A percentile compares a stretch with the other conserved stretches of the same genome.
Evolutionary conservation across 352 stramenopile species (phyloP).

Genomic region (Globisporangium cystogenes): DNA sequence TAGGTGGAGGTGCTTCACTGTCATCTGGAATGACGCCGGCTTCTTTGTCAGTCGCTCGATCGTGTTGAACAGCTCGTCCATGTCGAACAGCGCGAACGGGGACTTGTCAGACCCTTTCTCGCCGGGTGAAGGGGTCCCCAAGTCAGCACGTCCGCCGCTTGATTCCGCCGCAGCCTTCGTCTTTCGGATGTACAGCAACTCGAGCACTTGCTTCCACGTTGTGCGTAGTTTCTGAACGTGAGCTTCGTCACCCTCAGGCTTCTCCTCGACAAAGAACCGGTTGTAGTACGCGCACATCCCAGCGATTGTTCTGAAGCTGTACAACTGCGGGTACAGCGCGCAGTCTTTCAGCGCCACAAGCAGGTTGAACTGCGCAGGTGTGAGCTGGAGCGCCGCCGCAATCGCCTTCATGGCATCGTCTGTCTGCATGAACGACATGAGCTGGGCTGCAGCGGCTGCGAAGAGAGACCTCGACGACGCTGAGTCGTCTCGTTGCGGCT

Average conservation of each 20-base stretch:
- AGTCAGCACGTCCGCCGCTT: slow-evolving; percentile 9
- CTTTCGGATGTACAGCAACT: slow-evolving; percentile 63
- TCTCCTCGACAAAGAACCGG: slow-evolving; percentile 43
- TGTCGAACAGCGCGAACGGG: slow-evolving; percentile 55
- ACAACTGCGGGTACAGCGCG: slow-evolving; percentile 31
- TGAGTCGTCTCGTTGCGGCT: slow-evolving; percentile 2
- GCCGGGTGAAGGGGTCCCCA: neutral
- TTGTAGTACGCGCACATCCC: slow-evolving; percentile 62
- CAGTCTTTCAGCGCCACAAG: slow-evolving; percentile 48
- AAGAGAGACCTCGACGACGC: slow-evolving; percentile 14
- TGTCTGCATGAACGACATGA: slow-evolving; percentile 30
- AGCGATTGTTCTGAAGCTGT: slow-evolving; percentile 42
- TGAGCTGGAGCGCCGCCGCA: slow-evolving; percentile 36
- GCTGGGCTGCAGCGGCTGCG: slow-evolving; percentile 27
- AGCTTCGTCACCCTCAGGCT: slow-evolving; percentile 12
- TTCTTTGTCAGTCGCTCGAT: slow-evolving; percentile 49
- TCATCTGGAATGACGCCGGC: slow-evolving; percentile 36
- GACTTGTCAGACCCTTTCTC: slow-evolving; percentile 8
- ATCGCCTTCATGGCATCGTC: slow-evolving; percentile 50
- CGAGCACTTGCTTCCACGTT: slow-evolving; percentile 46
- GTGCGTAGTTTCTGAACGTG: slow-evolving; percentile 28
- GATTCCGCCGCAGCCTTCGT: slow-evolving; percentile 14
- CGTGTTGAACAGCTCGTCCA: slow-evolving; percentile 45
- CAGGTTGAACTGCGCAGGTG: slow-evolving; percentile 57
- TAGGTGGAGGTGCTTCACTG: slow-evolving; percentile 50